These are phyloP conservation scores for Saprolegnia parasitica DNA, from an alignment of 352 stramenopile species.

Conservation along the genomic window DNA sequence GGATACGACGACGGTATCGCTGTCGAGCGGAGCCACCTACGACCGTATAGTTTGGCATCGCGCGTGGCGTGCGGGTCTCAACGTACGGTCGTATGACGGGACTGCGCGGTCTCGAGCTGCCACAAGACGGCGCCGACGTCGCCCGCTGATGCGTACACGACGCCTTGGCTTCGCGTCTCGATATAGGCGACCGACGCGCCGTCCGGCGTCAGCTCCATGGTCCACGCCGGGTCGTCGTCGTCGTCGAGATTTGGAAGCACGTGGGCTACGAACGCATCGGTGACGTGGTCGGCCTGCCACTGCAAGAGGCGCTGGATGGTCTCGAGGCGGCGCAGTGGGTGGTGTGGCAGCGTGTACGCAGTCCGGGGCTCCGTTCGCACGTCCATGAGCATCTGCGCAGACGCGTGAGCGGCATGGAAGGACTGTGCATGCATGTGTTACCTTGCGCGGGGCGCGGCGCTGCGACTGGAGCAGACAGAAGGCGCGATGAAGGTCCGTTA, in stretches of 20 bases:
- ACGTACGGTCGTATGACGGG: conserved; percentile 1
- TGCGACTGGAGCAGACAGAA: neutral
- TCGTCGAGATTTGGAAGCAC: conserved; percentile 5
- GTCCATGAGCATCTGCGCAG: neutral
- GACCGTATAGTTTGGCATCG: too few relatives aligned
- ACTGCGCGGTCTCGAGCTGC: neutral
- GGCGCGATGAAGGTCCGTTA: neutral
- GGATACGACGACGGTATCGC: too few relatives aligned
- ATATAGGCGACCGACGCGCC: neutral
- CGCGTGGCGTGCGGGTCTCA: too few relatives aligned
- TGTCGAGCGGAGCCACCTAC: too few relatives aligned
- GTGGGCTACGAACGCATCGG: neutral
- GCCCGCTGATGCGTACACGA: conserved; percentile 3
- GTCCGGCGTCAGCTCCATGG: neutral
- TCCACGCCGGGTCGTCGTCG: conserved; percentile 5
- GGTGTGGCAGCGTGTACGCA: neutral
- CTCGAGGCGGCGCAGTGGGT: conserved; percentile 12
- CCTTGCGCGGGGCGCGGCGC: too few relatives aligned
- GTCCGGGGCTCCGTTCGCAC: too few relatives aligned
- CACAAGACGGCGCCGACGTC: conserved; percentile 20
- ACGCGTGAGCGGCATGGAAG: neutral
- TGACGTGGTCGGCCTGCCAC: conserved; percentile 6
- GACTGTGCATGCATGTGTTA: neutral
- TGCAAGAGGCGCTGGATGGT: conserved; percentile 10
- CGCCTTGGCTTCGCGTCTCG: conserved; percentile 8